Conservation (phyloP, 1,284 basidiomycete species). For the Marasmius tenuissimus region DNA sequence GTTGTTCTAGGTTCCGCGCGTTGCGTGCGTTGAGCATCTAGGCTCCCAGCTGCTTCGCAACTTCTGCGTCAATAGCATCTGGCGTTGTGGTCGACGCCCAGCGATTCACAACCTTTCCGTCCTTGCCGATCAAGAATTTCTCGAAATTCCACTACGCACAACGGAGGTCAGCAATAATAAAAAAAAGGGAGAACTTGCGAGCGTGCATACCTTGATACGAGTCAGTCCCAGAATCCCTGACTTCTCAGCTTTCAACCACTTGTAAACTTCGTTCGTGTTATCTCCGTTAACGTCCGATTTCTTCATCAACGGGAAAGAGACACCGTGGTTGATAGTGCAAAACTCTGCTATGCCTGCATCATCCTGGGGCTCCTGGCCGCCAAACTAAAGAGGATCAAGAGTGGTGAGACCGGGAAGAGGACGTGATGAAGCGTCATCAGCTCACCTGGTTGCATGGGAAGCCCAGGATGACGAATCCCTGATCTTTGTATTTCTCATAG, state of each 20-base stretch:
- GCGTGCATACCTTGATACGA: conserved; percentile 67
- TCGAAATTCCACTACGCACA: conserved; percentile 74
- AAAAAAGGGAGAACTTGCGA: background rate
- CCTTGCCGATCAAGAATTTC: conserved; percentile 70
- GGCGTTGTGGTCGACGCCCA: conserved; percentile 83
- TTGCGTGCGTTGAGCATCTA: background rate
- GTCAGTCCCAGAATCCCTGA: conserved; percentile 71
- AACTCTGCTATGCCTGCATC: conserved; percentile 71
- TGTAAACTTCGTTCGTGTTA: conserved; percentile 76
- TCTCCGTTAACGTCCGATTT: conserved; percentile 93
- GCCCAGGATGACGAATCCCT: conserved; percentile 77
- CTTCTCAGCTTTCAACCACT: conserved; percentile 84
- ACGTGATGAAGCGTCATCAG: background rate
- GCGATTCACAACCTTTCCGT: conserved; percentile 74
- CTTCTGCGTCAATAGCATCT: conserved; percentile 59
- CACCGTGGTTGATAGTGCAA: conserved; percentile 77
- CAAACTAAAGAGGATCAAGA: conserved; percentile 47
- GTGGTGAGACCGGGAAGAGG: background rate
- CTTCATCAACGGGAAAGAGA: conserved; percentile 82
- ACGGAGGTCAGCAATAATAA: background rate
- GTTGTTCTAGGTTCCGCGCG: background rate
- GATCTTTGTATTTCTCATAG: conserved; percentile 82
- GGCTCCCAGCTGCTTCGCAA: conserved; percentile 55
- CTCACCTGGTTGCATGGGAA: conserved; percentile 91
- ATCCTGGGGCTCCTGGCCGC: conserved; percentile 73